Evolutionary conservation across 139 green algal genomes (phyloP).

Genomic region (Tetradesmus obliquus): DNA sequence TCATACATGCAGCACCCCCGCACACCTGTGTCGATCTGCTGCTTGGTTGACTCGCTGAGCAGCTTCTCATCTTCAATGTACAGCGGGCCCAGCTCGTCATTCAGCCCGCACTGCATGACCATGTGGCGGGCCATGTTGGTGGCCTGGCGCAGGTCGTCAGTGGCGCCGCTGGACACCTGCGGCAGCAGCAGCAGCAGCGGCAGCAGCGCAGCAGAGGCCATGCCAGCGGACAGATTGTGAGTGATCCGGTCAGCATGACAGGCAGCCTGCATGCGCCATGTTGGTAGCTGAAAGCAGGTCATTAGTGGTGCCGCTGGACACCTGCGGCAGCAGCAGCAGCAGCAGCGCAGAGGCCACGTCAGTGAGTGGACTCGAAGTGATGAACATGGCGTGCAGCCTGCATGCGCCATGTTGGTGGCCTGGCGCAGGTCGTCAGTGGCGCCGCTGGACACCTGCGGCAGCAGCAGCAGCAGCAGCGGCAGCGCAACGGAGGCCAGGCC

Average conservation of each 20-base stretch:
- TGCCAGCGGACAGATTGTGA: no score
- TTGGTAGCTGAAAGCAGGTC: slow-evolving; percentile 90
- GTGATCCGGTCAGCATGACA: no score
- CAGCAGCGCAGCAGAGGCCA: no score
- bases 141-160: slow-evolving; percentile 84
- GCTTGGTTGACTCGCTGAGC: slow-evolving; percentile 54
- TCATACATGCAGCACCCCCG: background rate
- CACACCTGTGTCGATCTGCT: slow-evolving; percentile 57
- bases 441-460: slow-evolving; percentile 61
- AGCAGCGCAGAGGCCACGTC: no score
- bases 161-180: slow-evolving; percentile 71
- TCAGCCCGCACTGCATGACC: slow-evolving; percentile 92
- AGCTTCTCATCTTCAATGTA: slow-evolving; percentile 60
- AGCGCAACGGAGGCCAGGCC: no score
- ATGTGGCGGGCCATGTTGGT: slow-evolving; percentile 88
- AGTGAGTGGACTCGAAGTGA: no score
- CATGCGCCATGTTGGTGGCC: slow-evolving; percentile 85
- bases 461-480: no score
- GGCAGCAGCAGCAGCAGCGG: no score
- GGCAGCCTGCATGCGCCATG: no score
- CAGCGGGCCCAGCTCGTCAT: slow-evolving; percentile 79
- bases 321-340: no score
- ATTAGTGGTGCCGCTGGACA: slow-evolving; percentile 70
- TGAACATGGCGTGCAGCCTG: no score
- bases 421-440: slow-evolving; percentile 83